Conservation (phyloP, 2,329 filamentous ascomycete species). For the Colletotrichum siamense region DNA sequence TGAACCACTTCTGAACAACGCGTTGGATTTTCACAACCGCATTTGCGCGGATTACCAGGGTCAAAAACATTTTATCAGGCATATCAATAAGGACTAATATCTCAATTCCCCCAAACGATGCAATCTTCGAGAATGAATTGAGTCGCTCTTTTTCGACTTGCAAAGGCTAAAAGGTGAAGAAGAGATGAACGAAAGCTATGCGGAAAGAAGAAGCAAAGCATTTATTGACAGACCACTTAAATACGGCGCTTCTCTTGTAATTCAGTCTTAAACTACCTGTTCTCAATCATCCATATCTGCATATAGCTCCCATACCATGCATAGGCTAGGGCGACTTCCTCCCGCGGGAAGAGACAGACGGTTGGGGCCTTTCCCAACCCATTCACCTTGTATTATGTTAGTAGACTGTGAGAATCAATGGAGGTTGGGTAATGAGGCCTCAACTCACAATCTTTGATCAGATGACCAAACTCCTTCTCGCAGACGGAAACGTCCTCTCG, state of each 20-base stretch:
- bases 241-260: not conserved
- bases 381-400: not conserved
- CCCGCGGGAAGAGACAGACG: not conserved
- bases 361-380: not conserved
- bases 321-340: not conserved
- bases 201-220: not conserved
- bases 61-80: not conserved
- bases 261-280: not conserved
- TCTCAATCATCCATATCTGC: not conserved
- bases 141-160: not conserved
- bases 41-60: not conserved
- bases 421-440: not conserved
- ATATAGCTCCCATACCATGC: not conserved
- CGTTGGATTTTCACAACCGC: not conserved
- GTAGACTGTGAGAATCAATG: not conserved
- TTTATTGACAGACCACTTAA: not conserved
- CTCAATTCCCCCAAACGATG: not conserved
- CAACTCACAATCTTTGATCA: not conserved
- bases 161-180: not conserved
- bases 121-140: not conserved
- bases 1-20: not conserved
- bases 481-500: not conserved
- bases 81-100: not conserved
- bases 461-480: not conserved
- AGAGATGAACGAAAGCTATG: not conserved